Evolutionary conservation across 2,329 filamentous ascomycete genomes (phyloP).

Genomic region (Aspergillus quadricinctus): DNA sequence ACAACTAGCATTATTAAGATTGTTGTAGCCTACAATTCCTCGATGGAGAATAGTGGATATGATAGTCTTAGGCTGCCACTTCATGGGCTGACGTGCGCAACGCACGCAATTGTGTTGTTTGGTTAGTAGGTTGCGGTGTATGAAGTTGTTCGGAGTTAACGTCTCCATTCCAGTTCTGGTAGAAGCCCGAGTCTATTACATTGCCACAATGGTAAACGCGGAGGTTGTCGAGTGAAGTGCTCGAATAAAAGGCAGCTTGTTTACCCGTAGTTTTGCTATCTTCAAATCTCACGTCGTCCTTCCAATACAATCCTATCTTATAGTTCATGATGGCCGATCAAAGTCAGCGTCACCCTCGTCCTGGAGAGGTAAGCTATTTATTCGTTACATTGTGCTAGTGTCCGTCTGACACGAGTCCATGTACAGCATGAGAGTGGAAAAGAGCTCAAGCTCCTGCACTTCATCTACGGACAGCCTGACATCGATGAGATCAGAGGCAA

Average conservation of each 20-base stretch:
- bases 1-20: neutral
- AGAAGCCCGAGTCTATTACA: neutral
- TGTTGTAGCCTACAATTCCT: neutral
- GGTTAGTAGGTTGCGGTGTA: too few species aligned
- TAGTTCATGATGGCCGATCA: neutral
- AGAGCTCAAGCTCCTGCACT: slow-evolving; percentile 69
- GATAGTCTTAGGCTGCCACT: neutral
- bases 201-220: too few species aligned
- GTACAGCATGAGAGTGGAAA: slow-evolving; percentile 59
- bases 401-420: neutral
- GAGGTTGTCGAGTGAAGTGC: neutral
- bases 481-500: slow-evolving; percentile 61
- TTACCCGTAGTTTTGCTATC: neutral
- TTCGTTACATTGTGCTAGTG: neutral
- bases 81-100: neutral
- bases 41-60: neutral
- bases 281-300: neutral
- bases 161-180: neutral
- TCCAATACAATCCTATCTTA: neutral
- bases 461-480: slow-evolving; percentile 59
- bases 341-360: neutral
- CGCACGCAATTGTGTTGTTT: too few species aligned
- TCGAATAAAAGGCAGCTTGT: neutral
- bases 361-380: neutral
- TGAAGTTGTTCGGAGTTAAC: neutral